Evolutionary conservation across 1,139 yeast species (phyloP).

Genomic region (Zygosaccharomyces sapae): DNA sequence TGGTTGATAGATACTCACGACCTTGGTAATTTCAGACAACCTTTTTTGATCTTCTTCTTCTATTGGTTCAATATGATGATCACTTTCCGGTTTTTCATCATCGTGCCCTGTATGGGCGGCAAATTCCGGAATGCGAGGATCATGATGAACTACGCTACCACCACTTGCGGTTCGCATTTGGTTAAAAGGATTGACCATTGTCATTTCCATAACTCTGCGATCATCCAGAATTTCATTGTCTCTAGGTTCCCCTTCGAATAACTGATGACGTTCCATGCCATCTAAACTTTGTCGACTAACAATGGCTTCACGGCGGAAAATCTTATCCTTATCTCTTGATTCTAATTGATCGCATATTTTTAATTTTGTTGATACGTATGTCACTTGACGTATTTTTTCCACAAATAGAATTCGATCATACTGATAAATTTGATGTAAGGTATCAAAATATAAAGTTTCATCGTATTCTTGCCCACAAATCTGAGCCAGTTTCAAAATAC

Average conservation of each 20-base stretch:
- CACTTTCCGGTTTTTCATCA: conserved; percentile 4
- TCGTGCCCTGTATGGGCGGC: not conserved
- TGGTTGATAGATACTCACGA: conserved; percentile 38
- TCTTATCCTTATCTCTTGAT: conserved; percentile 17
- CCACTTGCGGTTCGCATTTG: conserved; percentile 23
- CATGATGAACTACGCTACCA: conserved; percentile 24
- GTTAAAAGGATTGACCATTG: conserved; percentile 41
- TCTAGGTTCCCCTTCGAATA: conserved; percentile 11
- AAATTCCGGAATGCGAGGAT: conserved; percentile 12
- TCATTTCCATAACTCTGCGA: conserved; percentile 36
- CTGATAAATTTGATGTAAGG: conserved; percentile 19
- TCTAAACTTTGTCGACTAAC: conserved; percentile 12
- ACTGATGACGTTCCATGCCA: conserved; percentile 18
- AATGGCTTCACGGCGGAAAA: conserved; percentile 10
- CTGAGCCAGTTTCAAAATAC: conserved; percentile 15
- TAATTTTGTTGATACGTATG: conserved; percentile 27
- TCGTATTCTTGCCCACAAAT: conserved; percentile 33
- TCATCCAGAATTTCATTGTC: conserved; percentile 22
- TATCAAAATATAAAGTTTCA: conserved; percentile 23
- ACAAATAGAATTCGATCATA: conserved; percentile 17
- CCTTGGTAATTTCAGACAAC: conserved; percentile 40
- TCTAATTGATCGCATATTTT: conserved; percentile 32
- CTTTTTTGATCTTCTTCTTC: conserved; percentile 12
- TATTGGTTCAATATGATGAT: conserved; percentile 7
- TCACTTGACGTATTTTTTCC: conserved; percentile 15